Evolutionary conservation across 139 green algal genomes (phyloP).

Genomic region (Chlamydomonas eustigma): DNA sequence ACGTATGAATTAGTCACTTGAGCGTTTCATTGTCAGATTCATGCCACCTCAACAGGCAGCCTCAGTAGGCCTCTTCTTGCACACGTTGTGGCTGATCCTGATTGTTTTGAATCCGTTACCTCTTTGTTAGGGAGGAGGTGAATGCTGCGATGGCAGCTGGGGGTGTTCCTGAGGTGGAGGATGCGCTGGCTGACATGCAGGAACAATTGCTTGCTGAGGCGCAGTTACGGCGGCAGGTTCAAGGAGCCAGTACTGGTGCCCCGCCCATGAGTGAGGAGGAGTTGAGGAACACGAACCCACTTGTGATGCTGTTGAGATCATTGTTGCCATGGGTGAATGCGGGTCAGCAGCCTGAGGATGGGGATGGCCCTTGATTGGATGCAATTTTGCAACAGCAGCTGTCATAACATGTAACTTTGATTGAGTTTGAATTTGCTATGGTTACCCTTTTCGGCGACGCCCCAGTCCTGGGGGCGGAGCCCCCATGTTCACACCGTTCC

Average conservation of each 20-base stretch:
- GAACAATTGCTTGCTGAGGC: slow-evolving; percentile 14
- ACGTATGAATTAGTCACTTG: too few relatives aligned
- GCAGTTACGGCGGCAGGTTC: slow-evolving; percentile 1
- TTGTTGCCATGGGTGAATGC: slow-evolving; percentile 77
- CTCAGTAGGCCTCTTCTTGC: too few relatives aligned
- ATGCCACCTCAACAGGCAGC: too few relatives aligned
- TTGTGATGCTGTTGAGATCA: slow-evolving; percentile 66
- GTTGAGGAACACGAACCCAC: slow-evolving; percentile 50
- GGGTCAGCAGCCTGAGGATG: slow-evolving; percentile 60
- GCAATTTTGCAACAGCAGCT: too few relatives aligned
- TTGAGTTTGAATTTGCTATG: too few relatives aligned
- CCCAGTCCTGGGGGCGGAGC: too few relatives aligned
- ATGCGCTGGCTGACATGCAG: slow-evolving; percentile 10
- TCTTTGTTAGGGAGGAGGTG: neutral
- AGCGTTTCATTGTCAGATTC: too few relatives aligned
- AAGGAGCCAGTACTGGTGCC: neutral
- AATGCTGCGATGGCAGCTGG: neutral
- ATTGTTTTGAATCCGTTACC: neutral
- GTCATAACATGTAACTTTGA: too few relatives aligned
- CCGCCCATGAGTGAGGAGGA: slow-evolving; percentile 40
- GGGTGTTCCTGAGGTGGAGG: slow-evolving; percentile 1
- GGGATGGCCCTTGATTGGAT: too few relatives aligned
- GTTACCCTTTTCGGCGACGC: too few relatives aligned
- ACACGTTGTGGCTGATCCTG: neutral
- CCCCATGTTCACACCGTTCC: too few relatives aligned